Evolutionary conservation across 345 rosid species (phyloP), one percentile per base, ranked within the genome.

Genomic region (Acer yangbiense): DNA sequence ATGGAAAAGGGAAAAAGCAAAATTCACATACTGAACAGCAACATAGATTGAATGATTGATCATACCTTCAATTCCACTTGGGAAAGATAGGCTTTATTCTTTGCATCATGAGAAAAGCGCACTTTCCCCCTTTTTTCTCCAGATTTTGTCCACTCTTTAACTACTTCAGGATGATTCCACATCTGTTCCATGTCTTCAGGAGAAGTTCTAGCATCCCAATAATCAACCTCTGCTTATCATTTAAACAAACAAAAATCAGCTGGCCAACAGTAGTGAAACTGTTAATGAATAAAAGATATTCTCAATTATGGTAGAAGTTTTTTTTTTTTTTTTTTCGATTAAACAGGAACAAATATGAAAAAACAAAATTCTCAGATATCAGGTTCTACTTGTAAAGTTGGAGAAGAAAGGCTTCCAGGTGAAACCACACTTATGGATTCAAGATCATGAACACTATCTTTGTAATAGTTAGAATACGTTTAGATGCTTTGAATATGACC

Each of bases 161-260:
- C 64, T 70, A 95, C 88, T 27, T 85, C 94, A 64, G 87, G 83
- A 82, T 86, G 85, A 83, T 55, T 88, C 98, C 97, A 92, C 99
- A 95, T 83, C 79, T 89, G 83, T 82, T 82, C 89, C 97, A 95
- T 90, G 77, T 95, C 99, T 85, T 93, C 97, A 35, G 92, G 85
- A 68, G 97, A 89, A 76, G 85, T 83, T 87, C 85, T 87, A 43
- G 85, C 77, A 76, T 90, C 97, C 99, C 98, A 95, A 78, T 82
- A 80, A 5, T 71, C 80, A 61, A 82, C 68, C 67, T 78, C 96
- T 89, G 90, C 73, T 76, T 50, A 76, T 35, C 83, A 48, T 61
- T 32, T 16, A 63, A 77, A 82, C 25, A 73, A 73, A 65, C 23
- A 57, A 16, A 84, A 52, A 76, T 35, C 66, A 57, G 46, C 39